Conservation (phyloP, 2,329 filamentous ascomycete species). For the Colletotrichum endophyticum region DNA sequence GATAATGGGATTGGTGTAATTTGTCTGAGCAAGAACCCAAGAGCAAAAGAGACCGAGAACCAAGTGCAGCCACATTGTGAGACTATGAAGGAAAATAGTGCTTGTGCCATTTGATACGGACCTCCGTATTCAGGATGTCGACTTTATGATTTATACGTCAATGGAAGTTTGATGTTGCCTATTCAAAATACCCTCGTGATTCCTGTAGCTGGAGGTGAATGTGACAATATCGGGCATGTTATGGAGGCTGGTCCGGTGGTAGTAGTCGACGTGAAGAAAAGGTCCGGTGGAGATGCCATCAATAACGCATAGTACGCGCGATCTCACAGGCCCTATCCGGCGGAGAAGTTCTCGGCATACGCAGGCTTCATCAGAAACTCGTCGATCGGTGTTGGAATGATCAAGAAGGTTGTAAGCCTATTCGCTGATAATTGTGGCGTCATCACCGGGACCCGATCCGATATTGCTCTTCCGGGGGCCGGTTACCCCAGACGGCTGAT, state of each 20-base stretch:
- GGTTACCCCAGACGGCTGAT: neutral
- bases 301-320: neutral
- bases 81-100: neutral
- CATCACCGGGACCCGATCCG: neutral
- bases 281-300: neutral
- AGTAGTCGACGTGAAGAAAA: neutral
- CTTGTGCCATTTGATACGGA: neutral
- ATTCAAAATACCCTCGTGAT: neutral
- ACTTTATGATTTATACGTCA: neutral
- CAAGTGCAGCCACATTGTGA: neutral
- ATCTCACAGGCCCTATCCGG: neutral
- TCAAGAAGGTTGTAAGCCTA: neutral
- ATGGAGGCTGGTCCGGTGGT: neutral
- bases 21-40: neutral
- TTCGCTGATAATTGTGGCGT: neutral
- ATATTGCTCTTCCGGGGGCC: neutral
- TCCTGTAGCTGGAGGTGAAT: fast-evolving
- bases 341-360: neutral
- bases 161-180: neutral
- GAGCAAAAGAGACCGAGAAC: neutral
- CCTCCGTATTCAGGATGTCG: neutral
- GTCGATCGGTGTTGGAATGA: neutral
- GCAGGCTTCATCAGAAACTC: neutral
- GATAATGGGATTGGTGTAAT: neutral
- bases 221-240: neutral